A percentile compares a stretch with the other conserved stretches of the same genome.
Evolutionary conservation across 495 filamentous ascomycete species (phyloP).

Genomic region (Lophiotrema nucula): DNA sequence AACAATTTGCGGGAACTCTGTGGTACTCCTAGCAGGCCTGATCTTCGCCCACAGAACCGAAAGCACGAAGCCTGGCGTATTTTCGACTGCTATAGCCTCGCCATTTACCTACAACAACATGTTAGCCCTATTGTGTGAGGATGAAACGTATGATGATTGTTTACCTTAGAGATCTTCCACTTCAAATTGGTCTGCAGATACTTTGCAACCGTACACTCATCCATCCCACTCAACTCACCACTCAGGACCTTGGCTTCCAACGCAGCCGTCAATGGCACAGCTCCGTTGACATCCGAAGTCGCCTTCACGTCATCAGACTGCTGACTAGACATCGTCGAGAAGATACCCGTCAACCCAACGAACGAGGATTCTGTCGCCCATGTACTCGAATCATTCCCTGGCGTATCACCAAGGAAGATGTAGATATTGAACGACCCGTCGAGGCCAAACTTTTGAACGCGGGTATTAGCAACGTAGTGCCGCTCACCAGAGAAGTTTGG

Average conservation of each 20-base stretch:
- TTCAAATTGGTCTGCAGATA: slow-evolving; percentile 50
- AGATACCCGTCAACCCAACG: slow-evolving; percentile 55
- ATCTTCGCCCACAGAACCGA: slow-evolving; percentile 40
- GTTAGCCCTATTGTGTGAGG: neutral
- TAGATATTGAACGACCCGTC: slow-evolving; percentile 56
- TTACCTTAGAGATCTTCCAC: slow-evolving; percentile 41
- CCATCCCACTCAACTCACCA: slow-evolving; percentile 45
- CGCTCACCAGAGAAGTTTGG: slow-evolving; percentile 29
- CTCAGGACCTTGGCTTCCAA: slow-evolving; percentile 46
- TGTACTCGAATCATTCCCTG: slow-evolving; percentile 37
- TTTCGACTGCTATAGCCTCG: slow-evolving; percentile 31
- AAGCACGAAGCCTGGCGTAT: slow-evolving; percentile 39
- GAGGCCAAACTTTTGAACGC: slow-evolving; percentile 56
- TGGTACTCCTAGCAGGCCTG: slow-evolving; percentile 11
- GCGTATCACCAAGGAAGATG: slow-evolving; percentile 57
- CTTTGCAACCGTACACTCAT: slow-evolving; percentile 42
- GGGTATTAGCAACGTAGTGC: slow-evolving; percentile 64
- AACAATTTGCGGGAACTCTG: slow-evolving; percentile 18
- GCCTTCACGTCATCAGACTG: slow-evolving; percentile 5
- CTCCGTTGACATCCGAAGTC: slow-evolving; percentile 46
- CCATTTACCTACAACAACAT: slow-evolving; percentile 35
- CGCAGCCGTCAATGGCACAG: slow-evolving; percentile 56
- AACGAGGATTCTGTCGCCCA: slow-evolving; percentile 50
- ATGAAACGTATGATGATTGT: neutral
- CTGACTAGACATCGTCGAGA: neutral